Evolutionary conservation across 805 yeast genomes (phyloP).

Genomic region (Candida argentea): DNA sequence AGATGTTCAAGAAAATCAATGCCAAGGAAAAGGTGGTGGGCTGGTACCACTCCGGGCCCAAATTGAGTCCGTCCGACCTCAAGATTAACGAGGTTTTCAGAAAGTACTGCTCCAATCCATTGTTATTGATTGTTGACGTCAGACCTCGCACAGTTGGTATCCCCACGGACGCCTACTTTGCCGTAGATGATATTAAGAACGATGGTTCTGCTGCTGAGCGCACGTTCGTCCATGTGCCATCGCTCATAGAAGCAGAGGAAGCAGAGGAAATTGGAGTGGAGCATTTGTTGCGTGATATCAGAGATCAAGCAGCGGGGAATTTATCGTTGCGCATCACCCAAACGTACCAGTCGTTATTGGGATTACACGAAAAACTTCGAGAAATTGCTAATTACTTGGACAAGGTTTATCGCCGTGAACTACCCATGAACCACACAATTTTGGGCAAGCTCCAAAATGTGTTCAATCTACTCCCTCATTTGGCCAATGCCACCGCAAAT

Average conservation of each 20-base stretch:
- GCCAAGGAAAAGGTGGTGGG: conserved; percentile 95
- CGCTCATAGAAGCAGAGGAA: conserved; percentile 91
- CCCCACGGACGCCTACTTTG: conserved; percentile 91
- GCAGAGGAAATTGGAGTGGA: conserved; percentile 99
- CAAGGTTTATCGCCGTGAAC: conserved; percentile 55
- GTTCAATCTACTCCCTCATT: conserved; percentile 84
- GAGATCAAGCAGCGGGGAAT: conserved; percentile 95
- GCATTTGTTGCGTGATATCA: conserved; percentile 84
- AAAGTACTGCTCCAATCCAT: conserved; percentile 70
- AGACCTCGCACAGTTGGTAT: conserved; percentile 77
- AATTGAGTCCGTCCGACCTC: conserved; percentile 76
- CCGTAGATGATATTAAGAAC: conserved; percentile 90
- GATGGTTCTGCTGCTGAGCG: conserved; percentile 91
- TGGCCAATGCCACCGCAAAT: conserved; percentile 22
- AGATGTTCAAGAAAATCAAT: conserved; percentile 94
- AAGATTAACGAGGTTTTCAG: conserved; percentile 85
- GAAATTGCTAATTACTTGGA: conserved; percentile 73
- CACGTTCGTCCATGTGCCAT: conserved; percentile 89
- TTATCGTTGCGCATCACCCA: conserved; percentile 79
- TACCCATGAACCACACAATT: conserved; percentile 85
- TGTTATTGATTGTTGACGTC: conserved; percentile 85
- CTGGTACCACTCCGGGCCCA: conserved; percentile 99
- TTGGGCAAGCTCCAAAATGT: conserved; percentile 91
- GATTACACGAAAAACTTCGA: conserved; percentile 66
- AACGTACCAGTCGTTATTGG: conserved; percentile 80